Conservation (phyloP, 176 grass and related monocot genomes). For the Zea luxurians region DNA sequence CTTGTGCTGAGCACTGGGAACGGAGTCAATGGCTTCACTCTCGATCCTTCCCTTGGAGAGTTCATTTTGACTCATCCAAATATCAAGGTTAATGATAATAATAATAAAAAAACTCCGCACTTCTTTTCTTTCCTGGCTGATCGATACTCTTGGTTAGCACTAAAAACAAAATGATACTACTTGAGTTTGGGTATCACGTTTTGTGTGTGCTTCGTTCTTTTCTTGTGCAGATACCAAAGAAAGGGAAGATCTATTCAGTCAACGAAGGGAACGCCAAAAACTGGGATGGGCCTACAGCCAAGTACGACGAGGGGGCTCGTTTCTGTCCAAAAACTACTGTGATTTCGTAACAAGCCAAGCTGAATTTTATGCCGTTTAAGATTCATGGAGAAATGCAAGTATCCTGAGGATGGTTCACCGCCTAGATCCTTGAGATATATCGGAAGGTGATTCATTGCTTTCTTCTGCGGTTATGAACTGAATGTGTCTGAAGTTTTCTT, state of each 20-base stretch:
- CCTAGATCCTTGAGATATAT: slow-evolving; percentile 97
- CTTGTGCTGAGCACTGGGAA: slow-evolving; percentile 79
- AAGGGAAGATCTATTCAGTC: slow-evolving; percentile 90
- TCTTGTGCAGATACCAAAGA: slow-evolving; percentile 66
- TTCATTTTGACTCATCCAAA: slow-evolving; percentile 77
- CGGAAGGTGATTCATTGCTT: slow-evolving; percentile 57
- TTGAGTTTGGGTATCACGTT: background rate
- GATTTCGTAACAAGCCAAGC: slow-evolving; percentile 4
- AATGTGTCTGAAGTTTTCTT: background rate
- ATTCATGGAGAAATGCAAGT: slow-evolving; percentile 92
- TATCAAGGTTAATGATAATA: slow-evolving; percentile 54
- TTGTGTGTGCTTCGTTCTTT: background rate
- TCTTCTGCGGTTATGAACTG: background rate
- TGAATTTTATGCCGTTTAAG: slow-evolving; percentile 46
- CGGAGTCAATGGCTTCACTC: slow-evolving; percentile 77
- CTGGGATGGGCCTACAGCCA: slow-evolving; percentile 79
- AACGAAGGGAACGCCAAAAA: slow-evolving; percentile 97
- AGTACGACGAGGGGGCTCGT: slow-evolving; percentile 38
- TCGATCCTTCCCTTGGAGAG: slow-evolving; percentile 77
- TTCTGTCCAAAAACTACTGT: background rate
- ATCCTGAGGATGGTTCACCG: slow-evolving; percentile 66
- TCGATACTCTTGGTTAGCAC: background rate
- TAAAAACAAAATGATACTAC: background rate
- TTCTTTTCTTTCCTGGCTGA: background rate
- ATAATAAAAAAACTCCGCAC: background rate